Conservation (phyloP, 2,329 filamentous ascomycete species). For the Sphaerulina vaccinii region DNA sequence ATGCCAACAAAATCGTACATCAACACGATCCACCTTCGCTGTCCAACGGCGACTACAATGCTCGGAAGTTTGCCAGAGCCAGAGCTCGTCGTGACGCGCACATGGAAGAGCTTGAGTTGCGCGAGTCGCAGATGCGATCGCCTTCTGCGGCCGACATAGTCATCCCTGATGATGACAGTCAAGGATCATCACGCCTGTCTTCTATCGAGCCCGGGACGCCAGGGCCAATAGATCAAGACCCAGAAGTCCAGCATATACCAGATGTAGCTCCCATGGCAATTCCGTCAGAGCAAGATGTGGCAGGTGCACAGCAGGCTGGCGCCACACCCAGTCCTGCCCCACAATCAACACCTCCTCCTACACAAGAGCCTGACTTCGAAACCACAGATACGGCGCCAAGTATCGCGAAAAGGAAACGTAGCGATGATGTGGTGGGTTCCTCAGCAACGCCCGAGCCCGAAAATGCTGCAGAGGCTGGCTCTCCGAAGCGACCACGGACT, state of each 20-base stretch:
- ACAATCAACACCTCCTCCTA: conserved; percentile 13
- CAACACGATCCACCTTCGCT: conserved; percentile 81
- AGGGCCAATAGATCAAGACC: not conserved
- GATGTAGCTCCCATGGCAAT: conserved; percentile 12
- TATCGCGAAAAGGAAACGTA: conserved; percentile 19
- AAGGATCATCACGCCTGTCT: conserved; percentile 24
- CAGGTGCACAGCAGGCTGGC: not conserved
- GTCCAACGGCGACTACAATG: conserved; percentile 61
- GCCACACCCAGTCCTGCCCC: not conserved
- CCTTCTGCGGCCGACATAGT: conserved; percentile 11
- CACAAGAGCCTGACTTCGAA: conserved; percentile 6
- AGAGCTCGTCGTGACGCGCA: conserved; percentile 33
- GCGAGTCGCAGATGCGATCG: conserved; percentile 14
- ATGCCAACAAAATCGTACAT: conserved; percentile 66
- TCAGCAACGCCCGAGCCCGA: conserved; percentile 8
- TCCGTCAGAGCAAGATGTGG: not conserved
- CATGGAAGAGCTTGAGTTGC: conserved; percentile 15
- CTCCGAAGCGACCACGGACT: conserved; percentile 25
- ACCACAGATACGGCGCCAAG: not conserved
- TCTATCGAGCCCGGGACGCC: conserved; percentile 22
- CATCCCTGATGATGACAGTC: conserved; percentile 23
- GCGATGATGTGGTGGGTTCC: conserved; percentile 19
- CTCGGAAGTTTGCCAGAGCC: conserved; percentile 37
- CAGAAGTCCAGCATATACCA: conserved; percentile 8
- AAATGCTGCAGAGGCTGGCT: conserved; percentile 8